Evolutionary conservation across 768 basidiomycete species (phyloP), one percentile per base, ranked within the genome.

Genomic region (Asterophora lycoperdoides): DNA sequence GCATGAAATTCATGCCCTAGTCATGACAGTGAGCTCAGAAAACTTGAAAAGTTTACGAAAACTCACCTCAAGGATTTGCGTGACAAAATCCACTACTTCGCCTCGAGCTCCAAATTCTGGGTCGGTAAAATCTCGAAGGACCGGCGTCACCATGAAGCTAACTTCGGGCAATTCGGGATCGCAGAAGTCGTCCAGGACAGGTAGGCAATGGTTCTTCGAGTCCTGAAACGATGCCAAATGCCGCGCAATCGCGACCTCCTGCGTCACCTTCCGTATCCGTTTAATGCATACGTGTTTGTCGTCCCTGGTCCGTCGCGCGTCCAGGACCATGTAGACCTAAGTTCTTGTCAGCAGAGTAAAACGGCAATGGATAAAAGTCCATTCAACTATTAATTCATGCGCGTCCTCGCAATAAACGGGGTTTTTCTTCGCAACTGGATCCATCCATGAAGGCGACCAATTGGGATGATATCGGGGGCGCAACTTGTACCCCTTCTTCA

Each of bases 81-180:
- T 61, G 9, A 67, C 62, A 40, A 67, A 67, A 52, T 68, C 67
- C 11, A 66, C 60, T 9, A 65, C 61, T 41, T 68, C 67, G 6
- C 52, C 55, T 9, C 60, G 59, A n/a, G 56, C 53, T n/a, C 48
- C 41, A 42, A 63, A 71, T 18, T 67, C 63, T 4, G 67, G 68
- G 44, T 69, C 66, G 43, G 70, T 64, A 45, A 68, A 71, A 17
- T 59, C 56, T 44, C 68, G 60, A 11, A 75, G 61, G 1, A 71
- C 45, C 0, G 73, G 74, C 67, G 70, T 73, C 1, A 67, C 61
- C 4, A 71, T 40, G 2, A 62, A 60, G 3, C 29, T 26, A 0
- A 52, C 39, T 4, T 60, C 44, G 2, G 49, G 47, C 0, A 49
- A 49, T 14, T 44, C 46, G 10, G 56, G 55, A 29, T 65, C 38